These are phyloP conservation scores for Aurifilum marmelostoma DNA, from an alignment of 2,329 filamentous ascomycete genomes.

Conservation along the genomic window DNA sequence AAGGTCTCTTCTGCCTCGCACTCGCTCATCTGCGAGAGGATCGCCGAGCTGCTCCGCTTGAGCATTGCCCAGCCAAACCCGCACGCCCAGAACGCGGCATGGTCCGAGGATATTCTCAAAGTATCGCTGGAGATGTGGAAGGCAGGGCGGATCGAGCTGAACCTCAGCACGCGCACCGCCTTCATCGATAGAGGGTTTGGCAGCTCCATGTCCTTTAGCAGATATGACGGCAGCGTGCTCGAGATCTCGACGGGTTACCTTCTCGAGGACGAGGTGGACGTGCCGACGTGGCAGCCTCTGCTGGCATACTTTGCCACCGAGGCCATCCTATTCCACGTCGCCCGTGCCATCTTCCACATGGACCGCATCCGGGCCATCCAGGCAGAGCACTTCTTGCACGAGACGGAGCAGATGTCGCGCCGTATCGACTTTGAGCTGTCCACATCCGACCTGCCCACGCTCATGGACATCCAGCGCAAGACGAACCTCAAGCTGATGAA, in stretches of 20 bases:
- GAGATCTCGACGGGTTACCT: constrained; percentile 36
- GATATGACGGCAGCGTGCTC: constrained; percentile 30
- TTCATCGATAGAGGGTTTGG: constrained; percentile 35
- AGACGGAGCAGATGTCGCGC: constrained; percentile 35
- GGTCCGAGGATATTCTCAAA: constrained; percentile 33
- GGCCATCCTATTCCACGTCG: constrained; percentile 41
- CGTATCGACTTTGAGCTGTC: constrained; percentile 41
- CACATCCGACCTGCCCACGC: constrained; percentile 33
- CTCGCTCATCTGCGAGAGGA: constrained; percentile 29
- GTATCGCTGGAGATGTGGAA: constrained; percentile 35
- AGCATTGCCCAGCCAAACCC: constrained; percentile 31
- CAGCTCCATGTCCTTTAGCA: constrained; percentile 35
- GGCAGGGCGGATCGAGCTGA: constrained; percentile 32
- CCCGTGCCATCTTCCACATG: constrained; percentile 36
- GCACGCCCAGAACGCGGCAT: constrained; percentile 28
- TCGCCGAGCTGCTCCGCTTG: constrained; percentile 33
- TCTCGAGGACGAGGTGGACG: constrained; percentile 34
- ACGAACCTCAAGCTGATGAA: constrained; percentile 40
- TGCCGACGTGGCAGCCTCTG: constrained; percentile 35
- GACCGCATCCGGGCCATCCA: constrained; percentile 37
- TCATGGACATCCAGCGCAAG: constrained; percentile 35
- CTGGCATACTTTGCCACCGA: constrained; percentile 35
- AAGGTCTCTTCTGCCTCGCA: constrained; percentile 29
- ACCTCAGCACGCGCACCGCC: constrained; percentile 33
- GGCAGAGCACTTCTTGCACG: constrained; percentile 40